Conservation (phyloP, 257 asterid species). For the Fraxinus anomala region DNA sequence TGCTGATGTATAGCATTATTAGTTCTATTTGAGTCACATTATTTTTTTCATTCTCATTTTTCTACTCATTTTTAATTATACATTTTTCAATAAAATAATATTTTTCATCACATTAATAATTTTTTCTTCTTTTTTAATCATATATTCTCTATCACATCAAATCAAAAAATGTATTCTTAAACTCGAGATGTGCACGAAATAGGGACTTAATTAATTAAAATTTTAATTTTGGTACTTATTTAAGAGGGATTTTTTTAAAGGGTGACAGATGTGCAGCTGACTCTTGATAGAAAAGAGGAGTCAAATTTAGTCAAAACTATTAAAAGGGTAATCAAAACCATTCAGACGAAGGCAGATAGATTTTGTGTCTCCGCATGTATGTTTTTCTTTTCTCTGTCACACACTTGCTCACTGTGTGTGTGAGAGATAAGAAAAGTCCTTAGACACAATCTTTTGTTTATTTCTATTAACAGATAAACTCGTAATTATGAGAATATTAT, state of each 20-base stretch:
- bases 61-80: too few species aligned
- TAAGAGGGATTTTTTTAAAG: slow-evolving; percentile 36
- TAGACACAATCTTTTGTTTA: not conserved
- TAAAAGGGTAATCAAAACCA: slow-evolving; percentile 43
- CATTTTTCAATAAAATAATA: too few species aligned
- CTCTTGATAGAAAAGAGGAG: slow-evolving; percentile 70
- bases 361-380: slow-evolving; percentile 50
- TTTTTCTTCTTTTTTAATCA: too few species aligned
- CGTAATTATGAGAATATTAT: slow-evolving; percentile 48
- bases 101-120: too few species aligned
- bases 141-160: too few species aligned
- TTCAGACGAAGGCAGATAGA: slow-evolving; percentile 35
- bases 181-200: too few species aligned
- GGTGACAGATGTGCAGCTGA: slow-evolving; percentile 36
- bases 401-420: not conserved
- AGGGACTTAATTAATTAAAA: too few species aligned
- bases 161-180: too few species aligned
- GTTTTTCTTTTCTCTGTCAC: slow-evolving; percentile 13
- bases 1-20: too few species aligned
- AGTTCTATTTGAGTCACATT: too few species aligned
- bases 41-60: too few species aligned
- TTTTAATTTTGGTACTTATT: too few species aligned
- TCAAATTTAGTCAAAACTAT: slow-evolving; percentile 47
- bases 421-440: not conserved
- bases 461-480: not conserved